phyloP scores from a whole-genome alignment of 257 asterid genomes.

The Ilex aquifolium region DNA sequence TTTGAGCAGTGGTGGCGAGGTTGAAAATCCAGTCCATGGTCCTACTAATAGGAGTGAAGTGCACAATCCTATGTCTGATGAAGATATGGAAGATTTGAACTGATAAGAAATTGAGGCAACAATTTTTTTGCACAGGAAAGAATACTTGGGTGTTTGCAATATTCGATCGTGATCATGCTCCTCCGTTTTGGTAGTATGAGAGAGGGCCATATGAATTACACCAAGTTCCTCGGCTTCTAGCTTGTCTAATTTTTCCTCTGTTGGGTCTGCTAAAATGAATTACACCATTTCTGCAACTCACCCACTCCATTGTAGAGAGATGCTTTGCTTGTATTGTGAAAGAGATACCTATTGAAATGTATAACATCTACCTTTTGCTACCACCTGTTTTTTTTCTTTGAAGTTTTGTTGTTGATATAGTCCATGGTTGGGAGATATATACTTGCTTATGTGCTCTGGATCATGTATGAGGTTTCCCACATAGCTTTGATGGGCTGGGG shows the following conservation, averaged over 20 bases:
- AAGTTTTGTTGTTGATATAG: too few species aligned
- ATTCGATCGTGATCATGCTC: neutral
- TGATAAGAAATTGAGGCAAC: constrained; percentile 6
- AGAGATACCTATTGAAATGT: too few species aligned
- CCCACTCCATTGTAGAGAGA: too few species aligned
- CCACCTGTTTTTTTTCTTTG: too few species aligned
- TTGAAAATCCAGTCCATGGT: constrained; percentile 4
- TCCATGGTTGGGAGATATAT: too few species aligned
- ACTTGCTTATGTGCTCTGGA: too few species aligned
- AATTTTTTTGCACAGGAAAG: neutral
- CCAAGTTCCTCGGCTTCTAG: neutral
- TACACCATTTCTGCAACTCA: too few species aligned
- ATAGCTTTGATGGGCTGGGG: too few species aligned
- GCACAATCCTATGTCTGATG: constrained; percentile 18
- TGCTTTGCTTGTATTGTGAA: too few species aligned
- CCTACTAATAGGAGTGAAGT: constrained; percentile 10
- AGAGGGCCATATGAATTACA: neutral
- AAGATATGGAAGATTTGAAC: constrained; percentile 41
- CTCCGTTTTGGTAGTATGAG: neutral
- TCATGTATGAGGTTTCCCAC: too few species aligned
- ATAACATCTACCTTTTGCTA: too few species aligned
- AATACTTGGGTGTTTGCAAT: neutral
- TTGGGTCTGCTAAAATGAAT: neutral
- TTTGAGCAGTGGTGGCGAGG: constrained; percentile 11
- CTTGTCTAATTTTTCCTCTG: neutral